Base-by-base conservation (phyloP, 345 rosid genomes). In the Nephelium lappaceum region DNA sequence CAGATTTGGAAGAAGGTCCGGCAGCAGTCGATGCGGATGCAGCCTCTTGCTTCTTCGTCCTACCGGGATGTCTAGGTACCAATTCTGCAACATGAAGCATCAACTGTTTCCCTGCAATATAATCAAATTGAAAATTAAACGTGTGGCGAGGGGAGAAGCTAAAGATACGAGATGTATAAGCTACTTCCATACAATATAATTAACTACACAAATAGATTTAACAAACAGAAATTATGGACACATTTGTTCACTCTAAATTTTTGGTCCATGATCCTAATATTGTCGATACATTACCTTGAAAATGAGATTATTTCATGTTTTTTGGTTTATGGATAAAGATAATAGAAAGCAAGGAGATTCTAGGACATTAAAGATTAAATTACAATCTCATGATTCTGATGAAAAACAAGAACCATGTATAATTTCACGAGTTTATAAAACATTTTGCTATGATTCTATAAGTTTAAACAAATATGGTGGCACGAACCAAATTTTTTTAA, bases 1-100 rank as follows among this genome's bases (percentile, higher is more conserved):
- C 93, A 11, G 94, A 84, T 85, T 94, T 91, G 38, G 92, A 87
- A 62, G 93, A 86, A 66, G 93, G 36, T 43, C 90, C 90, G 8
- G 90, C 57, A 31, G 80, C 74, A 75, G 90, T 81, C 14, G 92
- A 83, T 11, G 94, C 71, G 31, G 97, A 86, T 12, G 91, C 85
- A 47, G 92, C 70, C 84, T 95, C 98, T 78, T 87, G 94, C 83
- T 94, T 92, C 90, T 93, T 94, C 41, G 85, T 84, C 85, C 98
- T 88, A 74, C 94, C 97, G 0, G 95, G 93, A 83, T 94, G 98
- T 78, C 92, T 88, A 1, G 95, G 97, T 69, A 94, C 95, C 89
- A 96, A 77, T 81, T 94, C 97, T 31, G 98, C 94, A 43, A 94
- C 88, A 77, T 87, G 92, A 81, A 93, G 86, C 99, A 96, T 93